Evolutionary conservation across 1,284 basidiomycete genomes (phyloP).

Genomic region (Heterobasidion occidentale): DNA sequence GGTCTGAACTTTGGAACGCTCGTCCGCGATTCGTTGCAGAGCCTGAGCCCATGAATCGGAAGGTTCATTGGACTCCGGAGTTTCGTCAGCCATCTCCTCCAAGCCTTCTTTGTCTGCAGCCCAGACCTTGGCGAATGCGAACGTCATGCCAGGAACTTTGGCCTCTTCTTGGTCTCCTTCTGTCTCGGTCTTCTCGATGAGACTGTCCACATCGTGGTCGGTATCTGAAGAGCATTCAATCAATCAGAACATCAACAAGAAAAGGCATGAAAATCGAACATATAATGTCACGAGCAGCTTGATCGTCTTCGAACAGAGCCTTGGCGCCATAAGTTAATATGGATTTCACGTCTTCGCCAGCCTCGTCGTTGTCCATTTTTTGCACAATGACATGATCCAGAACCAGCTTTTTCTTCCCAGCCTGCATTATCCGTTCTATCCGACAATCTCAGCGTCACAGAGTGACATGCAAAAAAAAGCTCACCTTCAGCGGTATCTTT

Average conservation of each 20-base stretch:
- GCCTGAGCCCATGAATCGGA: constrained; percentile 75
- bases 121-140: constrained; percentile 87
- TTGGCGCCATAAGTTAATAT: constrained; percentile 81
- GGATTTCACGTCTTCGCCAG: constrained; percentile 67
- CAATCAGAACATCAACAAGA: too few relatives aligned
- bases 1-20: constrained; percentile 35
- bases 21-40: constrained; percentile 53
- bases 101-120: constrained; percentile 65
- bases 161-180: constrained; percentile 54
- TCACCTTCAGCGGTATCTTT: constrained; percentile 84
- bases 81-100: constrained; percentile 54
- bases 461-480: constrained; percentile 3
- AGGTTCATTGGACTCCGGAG: constrained; percentile 33
- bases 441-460: constrained; percentile 2
- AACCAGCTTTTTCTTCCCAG: constrained; percentile 85
- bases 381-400: constrained; percentile 91
- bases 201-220: constrained; percentile 71
- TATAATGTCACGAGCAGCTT: constrained; percentile 53
- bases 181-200: constrained; percentile 77
- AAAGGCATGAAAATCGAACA: constrained; percentile 38
- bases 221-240: constrained; percentile 40
- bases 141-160: constrained; percentile 40
- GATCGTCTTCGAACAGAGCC: constrained; percentile 62
- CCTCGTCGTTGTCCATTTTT: constrained; percentile 81
- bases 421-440: constrained; percentile 79